A percentile compares a stretch with the other conserved stretches of the same genome.
These are phyloP conservation scores for Amanita polypyramis DNA, from an alignment of 768 basidiomycete species.

Conservation along the genomic window DNA sequence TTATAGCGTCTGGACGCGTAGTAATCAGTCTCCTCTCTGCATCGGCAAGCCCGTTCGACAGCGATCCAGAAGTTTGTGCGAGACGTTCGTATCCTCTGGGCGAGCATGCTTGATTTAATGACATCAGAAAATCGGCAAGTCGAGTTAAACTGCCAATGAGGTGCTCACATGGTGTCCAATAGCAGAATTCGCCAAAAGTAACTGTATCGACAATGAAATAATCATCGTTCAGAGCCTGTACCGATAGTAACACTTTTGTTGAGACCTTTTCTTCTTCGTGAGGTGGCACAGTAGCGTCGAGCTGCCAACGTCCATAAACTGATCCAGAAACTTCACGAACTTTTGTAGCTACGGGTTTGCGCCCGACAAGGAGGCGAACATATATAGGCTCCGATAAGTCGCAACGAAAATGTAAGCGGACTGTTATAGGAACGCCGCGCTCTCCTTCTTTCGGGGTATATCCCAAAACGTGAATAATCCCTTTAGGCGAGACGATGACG, in stretches of 20 bases:
- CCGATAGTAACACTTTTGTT: constrained; percentile 41
- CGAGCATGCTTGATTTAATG: background rate
- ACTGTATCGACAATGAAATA: constrained; percentile 51
- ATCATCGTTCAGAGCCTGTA: constrained; percentile 50
- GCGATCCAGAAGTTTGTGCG: background rate
- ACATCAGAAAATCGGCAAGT: background rate
- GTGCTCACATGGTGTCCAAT: constrained; percentile 36
- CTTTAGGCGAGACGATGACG: constrained; percentile 34
- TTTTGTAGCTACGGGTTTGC: constrained; percentile 55
- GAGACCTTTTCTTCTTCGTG: constrained; percentile 33
- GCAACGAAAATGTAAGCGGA: constrained; percentile 50
- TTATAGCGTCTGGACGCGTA: background rate
- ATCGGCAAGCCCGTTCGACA: background rate
- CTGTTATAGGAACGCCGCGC: constrained; percentile 50
- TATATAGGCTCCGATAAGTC: constrained; percentile 41
- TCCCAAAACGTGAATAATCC: constrained; percentile 53
- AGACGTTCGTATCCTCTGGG: background rate
- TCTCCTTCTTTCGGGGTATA: constrained; percentile 59
- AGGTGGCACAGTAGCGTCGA: constrained; percentile 51
- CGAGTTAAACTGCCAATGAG: constrained; percentile 7
- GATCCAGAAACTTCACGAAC: constrained; percentile 43
- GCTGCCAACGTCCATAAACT: constrained; percentile 48
- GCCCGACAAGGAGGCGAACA: constrained; percentile 67
- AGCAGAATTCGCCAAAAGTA: constrained; percentile 65
- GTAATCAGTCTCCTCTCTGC: background rate